phyloP scores from a whole-genome alignment of 208 protist species.

The Trypanosoma theileri region DNA sequence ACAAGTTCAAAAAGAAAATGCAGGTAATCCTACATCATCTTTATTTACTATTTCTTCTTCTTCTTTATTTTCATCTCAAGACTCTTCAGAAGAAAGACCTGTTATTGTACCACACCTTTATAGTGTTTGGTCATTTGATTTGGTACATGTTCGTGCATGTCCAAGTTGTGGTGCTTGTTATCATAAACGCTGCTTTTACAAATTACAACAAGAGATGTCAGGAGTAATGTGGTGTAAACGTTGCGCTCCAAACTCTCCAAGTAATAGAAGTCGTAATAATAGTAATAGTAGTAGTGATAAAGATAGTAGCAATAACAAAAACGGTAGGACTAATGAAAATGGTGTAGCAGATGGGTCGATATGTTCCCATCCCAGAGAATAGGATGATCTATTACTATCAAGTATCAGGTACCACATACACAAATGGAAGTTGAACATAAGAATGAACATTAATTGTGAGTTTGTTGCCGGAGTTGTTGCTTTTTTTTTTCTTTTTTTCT shows the following conservation, averaged over 20 bases:
- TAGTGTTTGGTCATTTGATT: slow-evolving; percentile 32
- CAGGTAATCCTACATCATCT: background rate
- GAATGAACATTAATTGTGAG: too few relatives aligned
- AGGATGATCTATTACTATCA: too few relatives aligned
- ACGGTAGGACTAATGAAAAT: background rate
- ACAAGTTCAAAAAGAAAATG: background rate
- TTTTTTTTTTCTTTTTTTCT: too few relatives aligned
- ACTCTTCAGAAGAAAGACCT: too few relatives aligned
- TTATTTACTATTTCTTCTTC: background rate
- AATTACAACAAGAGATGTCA: slow-evolving; percentile 9
- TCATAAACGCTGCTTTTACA: slow-evolving; percentile 30
- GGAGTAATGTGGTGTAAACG: slow-evolving; percentile 15
- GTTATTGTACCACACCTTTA: background rate
- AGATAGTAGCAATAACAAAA: too few relatives aligned
- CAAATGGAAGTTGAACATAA: background rate
- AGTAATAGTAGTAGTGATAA: background rate
- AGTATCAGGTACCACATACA: background rate
- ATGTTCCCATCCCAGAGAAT: background rate
- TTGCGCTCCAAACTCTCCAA: background rate
- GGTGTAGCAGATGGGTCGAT: background rate
- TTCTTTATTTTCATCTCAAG: background rate
- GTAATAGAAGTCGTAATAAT: slow-evolving; percentile 1
- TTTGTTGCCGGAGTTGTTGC: too few relatives aligned
- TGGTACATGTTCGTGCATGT: slow-evolving; percentile 29
- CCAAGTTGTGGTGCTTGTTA: slow-evolving; percentile 30